Conservation (phyloP, 2,329 filamentous ascomycete genomes). For the Didymella segeticola region DNA sequence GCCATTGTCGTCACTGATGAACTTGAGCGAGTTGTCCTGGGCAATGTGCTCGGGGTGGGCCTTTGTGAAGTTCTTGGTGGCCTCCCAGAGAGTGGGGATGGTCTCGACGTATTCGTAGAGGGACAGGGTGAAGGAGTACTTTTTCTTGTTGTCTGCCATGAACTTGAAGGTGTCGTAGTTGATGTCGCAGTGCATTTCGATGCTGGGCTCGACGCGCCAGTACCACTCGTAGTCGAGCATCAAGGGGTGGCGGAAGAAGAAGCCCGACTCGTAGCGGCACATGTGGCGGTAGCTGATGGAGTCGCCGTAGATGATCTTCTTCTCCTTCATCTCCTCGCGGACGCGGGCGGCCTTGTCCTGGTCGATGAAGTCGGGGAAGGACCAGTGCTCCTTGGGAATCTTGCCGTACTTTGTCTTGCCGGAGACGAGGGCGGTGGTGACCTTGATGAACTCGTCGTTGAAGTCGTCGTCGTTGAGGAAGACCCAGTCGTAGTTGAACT, state of each 20-base stretch:
- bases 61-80: constrained; percentile 91
- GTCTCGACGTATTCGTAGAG: constrained; percentile 97
- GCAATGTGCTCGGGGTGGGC: constrained; percentile 87
- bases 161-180: constrained; percentile 95
- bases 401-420: constrained; percentile 90
- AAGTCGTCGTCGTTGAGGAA: constrained; percentile 98
- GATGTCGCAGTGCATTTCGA: constrained; percentile 96
- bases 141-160: constrained; percentile 96
- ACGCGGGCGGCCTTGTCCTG: constrained; percentile 90
- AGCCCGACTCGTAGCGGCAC: constrained; percentile 98
- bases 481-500: constrained; percentile 98
- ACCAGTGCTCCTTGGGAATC: constrained; percentile 94
- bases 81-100: constrained; percentile 95
- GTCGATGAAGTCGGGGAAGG: constrained; percentile 94
- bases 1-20: constrained; percentile 89
- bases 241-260: constrained; percentile 95
- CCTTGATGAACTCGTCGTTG: constrained; percentile 89
- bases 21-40: constrained; percentile 84
- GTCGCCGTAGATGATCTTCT: constrained; percentile 98
- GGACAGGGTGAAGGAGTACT: constrained; percentile 96
- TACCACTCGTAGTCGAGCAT: constrained; percentile 99
- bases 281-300: constrained; percentile 98
- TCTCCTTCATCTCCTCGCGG: constrained; percentile 89
- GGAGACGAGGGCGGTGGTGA: constrained; percentile 88
- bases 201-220: constrained; percentile 97